Conservation (phyloP, 2,329 filamentous ascomycete genomes). For the Sclerotinia spermophila region DNA sequence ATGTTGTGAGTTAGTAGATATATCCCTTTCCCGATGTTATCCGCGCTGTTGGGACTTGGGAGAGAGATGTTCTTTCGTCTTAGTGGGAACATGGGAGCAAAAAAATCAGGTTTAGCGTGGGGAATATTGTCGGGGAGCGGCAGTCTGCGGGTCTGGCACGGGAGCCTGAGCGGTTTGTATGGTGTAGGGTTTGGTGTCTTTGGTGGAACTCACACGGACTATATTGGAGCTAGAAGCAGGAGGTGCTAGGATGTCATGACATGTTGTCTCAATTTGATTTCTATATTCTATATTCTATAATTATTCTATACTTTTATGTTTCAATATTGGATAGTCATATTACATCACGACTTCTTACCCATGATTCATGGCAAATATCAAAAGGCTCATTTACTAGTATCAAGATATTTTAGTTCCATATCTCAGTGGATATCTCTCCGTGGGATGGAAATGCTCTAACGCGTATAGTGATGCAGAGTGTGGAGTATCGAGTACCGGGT, state of each 20-base stretch:
- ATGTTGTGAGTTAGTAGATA: not conserved
- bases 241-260: not conserved
- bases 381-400: too few species aligned
- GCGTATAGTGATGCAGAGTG: not conserved
- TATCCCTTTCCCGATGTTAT: not conserved
- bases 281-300: not conserved
- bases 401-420: not conserved
- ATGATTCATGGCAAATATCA: not conserved
- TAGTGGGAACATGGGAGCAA: not conserved
- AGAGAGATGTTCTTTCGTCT: not conserved
- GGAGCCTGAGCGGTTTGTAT: not conserved
- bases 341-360: too few species aligned
- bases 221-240: too few species aligned
- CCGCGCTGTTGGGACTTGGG: not conserved
- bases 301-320: too few species aligned
- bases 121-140: not conserved
- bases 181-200: not conserved
- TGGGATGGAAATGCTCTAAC: not conserved
- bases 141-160: not conserved
- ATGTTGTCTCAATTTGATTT: not conserved
- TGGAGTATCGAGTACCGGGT: not conserved
- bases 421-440: not conserved
- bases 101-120: too few species aligned
- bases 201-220: not conserved
- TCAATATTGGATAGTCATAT: too few species aligned